Evolutionary conservation across 495 filamentous ascomycete genomes (phyloP), one percentile per base, ranked within the genome.

Genomic region (Pseudomonodictys pantanalensis): DNA sequence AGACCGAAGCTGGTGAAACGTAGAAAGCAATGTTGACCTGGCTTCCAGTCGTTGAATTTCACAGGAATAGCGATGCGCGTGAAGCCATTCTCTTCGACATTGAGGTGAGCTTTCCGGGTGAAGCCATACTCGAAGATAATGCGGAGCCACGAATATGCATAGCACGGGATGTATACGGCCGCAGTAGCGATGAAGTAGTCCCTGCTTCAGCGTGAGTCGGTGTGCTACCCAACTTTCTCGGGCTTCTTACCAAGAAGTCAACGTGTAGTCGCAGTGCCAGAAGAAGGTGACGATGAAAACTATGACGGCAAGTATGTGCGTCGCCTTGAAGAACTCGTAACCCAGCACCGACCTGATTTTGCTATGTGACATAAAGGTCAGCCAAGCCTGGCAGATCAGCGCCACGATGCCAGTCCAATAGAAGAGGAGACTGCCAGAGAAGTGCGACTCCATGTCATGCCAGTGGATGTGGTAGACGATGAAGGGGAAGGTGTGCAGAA

Each of bases 271-370:
- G 59, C 82, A 85, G 65, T 86, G 81, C 22, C 80, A 72, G 68
- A 83, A 83, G 64, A 84, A 79, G 66, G 81, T 80, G 15, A 84
- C 52, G 3, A 80, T 69, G 55, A 83, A 85, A 1, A 83, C 52
- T n/a, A 78, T 45, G 0, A 77, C 78, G 43, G 77, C 78, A 43
- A 81, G 39, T 46, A 77, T 76, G 56, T 85, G 82, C 0, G 77
- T 77, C 8, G 70, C 68, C 64, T 84, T 84, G 75, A 85, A 84
- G 64, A 82, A 80, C 60, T 84, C 81, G 66, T 84, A 85, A 66
- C 72, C 78, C 0, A 74, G 18, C 20, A 60, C 74, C 32, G 58
- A 81, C 80, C 81, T 70, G 46, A 83, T 76, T 39, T 67, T 67
- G 2, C 76, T 72, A 29, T 80, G 56, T 0, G 80, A 83, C 59